Percentiles rank a stretch among this genome's conserved stretches.
Evolutionary conservation across 148 eudicot species (phyloP).

Genomic region (Hydrangea macrophylla): DNA sequence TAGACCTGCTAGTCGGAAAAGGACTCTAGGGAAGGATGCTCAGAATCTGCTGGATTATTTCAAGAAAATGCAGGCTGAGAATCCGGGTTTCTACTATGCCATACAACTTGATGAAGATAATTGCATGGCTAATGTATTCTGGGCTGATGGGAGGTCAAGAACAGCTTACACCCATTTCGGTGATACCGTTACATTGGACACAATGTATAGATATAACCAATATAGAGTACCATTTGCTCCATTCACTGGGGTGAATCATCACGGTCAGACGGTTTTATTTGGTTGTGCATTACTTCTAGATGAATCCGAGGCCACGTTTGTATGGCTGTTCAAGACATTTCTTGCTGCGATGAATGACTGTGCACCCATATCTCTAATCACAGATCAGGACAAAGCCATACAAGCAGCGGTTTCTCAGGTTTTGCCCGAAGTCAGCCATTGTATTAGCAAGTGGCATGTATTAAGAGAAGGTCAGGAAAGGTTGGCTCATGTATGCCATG

Average conservation of each 20-base stretch:
- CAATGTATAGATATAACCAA: slow-evolving; percentile 59
- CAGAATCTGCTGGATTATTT: slow-evolving; percentile 88
- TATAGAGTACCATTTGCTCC: slow-evolving; percentile 80
- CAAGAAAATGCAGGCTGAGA: slow-evolving; percentile 90
- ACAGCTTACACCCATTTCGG: slow-evolving; percentile 78
- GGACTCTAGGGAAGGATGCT: slow-evolving; percentile 80
- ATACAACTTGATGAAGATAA: slow-evolving; percentile 86
- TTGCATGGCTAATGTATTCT: slow-evolving; percentile 80
- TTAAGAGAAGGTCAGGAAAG: slow-evolving; percentile 80
- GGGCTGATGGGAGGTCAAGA: slow-evolving; percentile 95
- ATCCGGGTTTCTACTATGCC: slow-evolving; percentile 92
- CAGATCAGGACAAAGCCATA: slow-evolving; percentile 62
- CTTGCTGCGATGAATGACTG: slow-evolving; percentile 79
- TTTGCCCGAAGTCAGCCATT: slow-evolving; percentile 71
- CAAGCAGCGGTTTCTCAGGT: slow-evolving; percentile 62
- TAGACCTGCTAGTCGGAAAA: slow-evolving; percentile 38
- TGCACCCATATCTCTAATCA: slow-evolving; percentile 64
- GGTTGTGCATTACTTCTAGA: slow-evolving; percentile 88
- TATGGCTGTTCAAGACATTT: slow-evolving; percentile 83
- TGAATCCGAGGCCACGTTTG: slow-evolving; percentile 87
- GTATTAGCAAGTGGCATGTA: slow-evolving; percentile 80
- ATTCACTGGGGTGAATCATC: slow-evolving; percentile 88
- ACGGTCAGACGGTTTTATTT: slow-evolving; percentile 74
- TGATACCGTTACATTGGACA: slow-evolving; percentile 72
- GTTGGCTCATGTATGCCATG: slow-evolving; percentile 57